Evolutionary conservation across 257 asterid species (phyloP).

Genomic region (Salvia miltiorrhiza): DNA sequence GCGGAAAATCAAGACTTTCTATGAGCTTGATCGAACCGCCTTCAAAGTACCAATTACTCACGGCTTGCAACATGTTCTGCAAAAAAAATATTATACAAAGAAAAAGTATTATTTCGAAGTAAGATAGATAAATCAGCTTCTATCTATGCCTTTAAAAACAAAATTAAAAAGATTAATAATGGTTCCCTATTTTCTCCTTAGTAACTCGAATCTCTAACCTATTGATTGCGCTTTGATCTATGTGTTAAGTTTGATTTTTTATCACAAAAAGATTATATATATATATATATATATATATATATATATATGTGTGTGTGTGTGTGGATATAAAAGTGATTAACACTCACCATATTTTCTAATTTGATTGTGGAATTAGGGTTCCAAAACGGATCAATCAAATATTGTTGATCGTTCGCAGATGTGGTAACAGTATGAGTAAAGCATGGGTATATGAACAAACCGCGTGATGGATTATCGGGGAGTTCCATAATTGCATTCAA

Average conservation of each 20-base stretch:
- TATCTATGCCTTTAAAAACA: neutral
- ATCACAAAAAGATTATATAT: too few species aligned
- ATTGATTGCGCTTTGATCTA: too few species aligned
- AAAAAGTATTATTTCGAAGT: too few species aligned
- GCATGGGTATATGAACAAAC: neutral
- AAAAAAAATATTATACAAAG: neutral
- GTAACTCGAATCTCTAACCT: too few species aligned
- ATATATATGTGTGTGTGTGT: too few species aligned
- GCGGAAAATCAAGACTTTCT: neutral
- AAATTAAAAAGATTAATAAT: neutral
- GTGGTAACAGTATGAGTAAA: neutral
- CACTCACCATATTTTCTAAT: neutral
- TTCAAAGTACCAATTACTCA: neutral
- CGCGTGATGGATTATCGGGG: neutral
- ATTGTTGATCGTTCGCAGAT: neutral
- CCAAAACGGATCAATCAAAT: neutral
- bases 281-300: too few species aligned
- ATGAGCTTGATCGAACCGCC: neutral
- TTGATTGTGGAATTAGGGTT: neutral
- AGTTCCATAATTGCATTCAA: neutral
- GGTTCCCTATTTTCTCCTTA: too few species aligned
- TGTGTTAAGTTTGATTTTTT: too few species aligned
- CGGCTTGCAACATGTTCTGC: neutral
- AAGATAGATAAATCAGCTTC: neutral
- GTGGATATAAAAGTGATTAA: too few species aligned